Base-by-base conservation (phyloP, 2,329 filamentous ascomycete species). In the Colletotrichum ledebouriae region DNA sequence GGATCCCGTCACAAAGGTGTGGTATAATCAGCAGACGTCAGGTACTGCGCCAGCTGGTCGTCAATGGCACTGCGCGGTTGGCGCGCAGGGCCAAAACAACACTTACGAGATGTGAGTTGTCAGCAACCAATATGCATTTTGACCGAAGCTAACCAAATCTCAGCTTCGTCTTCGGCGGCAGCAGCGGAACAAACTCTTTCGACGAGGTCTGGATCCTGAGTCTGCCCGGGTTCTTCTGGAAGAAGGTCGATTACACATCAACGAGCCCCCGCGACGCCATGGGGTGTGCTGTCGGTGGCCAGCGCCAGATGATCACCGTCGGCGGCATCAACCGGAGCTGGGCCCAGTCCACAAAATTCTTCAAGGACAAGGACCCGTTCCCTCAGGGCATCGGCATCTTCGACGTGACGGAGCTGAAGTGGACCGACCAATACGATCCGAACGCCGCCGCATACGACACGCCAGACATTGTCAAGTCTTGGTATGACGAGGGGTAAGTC, bases 211-310 rank as follows among this genome's bases (percentile, higher is more conserved):
- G 61, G 53, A 44, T 72, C 25, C 62, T 72, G 29, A 71, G 63
- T 17, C 59, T 72, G 9, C 71, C 71, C 37, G 70, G 70, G 2
- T 72, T 72, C 58, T 41, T 63, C 33, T 72, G 71, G 71, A 67
- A 15, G 4, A 62, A 70, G 68, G 58, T 62, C n/a, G 39, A 66
- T 41, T 69, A 69, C 66, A 33, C 55, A 15, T 59, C 66, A 1
- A 9, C 39, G n/a, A 59, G 55, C 34, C 66, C 66, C 4, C 66
- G 66, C 13, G 66, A 69, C 42, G 37, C 15, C 41, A 52, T 59
- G 41, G 39, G 61, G 13, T 72, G 71, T 53, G 59, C 61, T n/a
- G 49, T 61, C 10, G 63, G 53, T 12, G 70, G 71, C 2, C 69
- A 67, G 25, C 66, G 70, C 34, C 71, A 72, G 62, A 69, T 72